phyloP scores from a whole-genome alignment of 1,139 yeast genomes.

The Tardiomyces digboiensis region DNA sequence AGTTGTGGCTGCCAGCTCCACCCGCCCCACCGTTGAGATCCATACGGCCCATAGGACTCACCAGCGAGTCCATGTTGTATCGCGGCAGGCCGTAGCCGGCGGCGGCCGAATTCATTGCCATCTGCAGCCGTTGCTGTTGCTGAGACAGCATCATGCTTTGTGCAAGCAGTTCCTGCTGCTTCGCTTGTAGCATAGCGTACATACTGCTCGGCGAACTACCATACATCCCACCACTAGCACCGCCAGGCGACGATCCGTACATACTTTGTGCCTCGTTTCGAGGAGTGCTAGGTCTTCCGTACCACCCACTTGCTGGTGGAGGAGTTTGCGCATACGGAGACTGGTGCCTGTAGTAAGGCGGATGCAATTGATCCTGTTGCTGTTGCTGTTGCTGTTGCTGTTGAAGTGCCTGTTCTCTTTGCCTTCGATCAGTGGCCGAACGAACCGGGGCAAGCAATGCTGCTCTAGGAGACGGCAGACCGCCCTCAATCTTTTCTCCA shows the following conservation, averaged over 20 bases:
- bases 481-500: background rate
- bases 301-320: background rate
- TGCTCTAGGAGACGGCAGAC: background rate
- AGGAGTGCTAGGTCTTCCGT: background rate
- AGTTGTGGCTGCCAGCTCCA: no score
- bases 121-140: background rate
- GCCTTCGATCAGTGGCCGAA: background rate
- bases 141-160: background rate
- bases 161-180: background rate
- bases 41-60: background rate
- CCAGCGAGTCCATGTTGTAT: background rate
- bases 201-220: background rate
- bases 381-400: background rate
- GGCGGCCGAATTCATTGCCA: constrained; percentile 1
- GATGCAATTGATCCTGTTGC: background rate
- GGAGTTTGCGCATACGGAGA: background rate
- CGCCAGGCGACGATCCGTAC: background rate
- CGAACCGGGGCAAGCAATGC: background rate
- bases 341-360: background rate
- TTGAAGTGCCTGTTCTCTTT: background rate
- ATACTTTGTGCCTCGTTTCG: background rate
- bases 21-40: no score
- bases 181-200: background rate
- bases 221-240: background rate
- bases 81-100: background rate